Percentiles rank a stretch among this genome's conserved stretches.
phyloP scores from a whole-genome alignment of 192 early-diverging fungal species.

The Chytriomyces sp. region DNA sequence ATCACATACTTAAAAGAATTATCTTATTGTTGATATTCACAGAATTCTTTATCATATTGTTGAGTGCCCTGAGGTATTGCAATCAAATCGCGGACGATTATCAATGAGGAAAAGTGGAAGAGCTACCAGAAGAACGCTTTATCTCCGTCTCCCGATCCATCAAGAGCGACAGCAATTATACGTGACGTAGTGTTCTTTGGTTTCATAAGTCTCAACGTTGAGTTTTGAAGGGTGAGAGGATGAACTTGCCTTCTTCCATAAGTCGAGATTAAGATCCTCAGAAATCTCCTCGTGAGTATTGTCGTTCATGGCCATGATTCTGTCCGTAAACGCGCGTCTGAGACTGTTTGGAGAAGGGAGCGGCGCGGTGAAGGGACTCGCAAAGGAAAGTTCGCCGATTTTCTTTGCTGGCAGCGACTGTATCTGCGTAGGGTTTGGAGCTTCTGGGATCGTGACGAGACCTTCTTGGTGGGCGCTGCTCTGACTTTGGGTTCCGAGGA shows the following conservation, averaged over 20 bases:
- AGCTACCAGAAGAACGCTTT: slow-evolving; percentile 25
- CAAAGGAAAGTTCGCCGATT: background rate
- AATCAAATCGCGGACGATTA: too few relatives aligned
- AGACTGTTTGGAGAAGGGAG: background rate
- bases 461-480: too few relatives aligned
- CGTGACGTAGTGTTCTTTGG: too few relatives aligned
- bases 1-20: background rate
- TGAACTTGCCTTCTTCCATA: background rate
- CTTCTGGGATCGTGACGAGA: too few relatives aligned
- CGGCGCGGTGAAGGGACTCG: background rate
- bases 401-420: background rate
- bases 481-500: background rate
- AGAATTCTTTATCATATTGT: background rate
- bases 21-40: slow-evolving; percentile 11
- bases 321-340: background rate
- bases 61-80: too few relatives aligned
- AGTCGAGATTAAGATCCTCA: background rate
- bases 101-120: too few relatives aligned
- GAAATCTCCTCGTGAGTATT: background rate
- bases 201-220: too few relatives aligned
- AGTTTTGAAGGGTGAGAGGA: too few relatives aligned
- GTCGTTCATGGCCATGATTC: background rate
- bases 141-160: slow-evolving; percentile 14
- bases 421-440: background rate
- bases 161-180: slow-evolving; percentile 14